Evolutionary conservation across 163 green algal species (phyloP), one percentile per base, ranked within the genome.

Genomic region (Dunaliella salina): DNA sequence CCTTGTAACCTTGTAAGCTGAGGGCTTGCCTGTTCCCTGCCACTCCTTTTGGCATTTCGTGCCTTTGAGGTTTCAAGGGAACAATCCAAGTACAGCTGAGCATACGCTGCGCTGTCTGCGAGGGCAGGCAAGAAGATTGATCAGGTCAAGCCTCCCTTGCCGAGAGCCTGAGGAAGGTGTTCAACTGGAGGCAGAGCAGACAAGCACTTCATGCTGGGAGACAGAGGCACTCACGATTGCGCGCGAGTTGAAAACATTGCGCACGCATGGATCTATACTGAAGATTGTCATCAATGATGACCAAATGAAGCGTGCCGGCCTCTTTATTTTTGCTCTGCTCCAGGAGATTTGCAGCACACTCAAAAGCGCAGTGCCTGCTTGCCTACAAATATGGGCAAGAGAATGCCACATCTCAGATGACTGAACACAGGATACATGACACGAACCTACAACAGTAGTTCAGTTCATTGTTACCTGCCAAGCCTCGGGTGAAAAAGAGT

Each of bases 231-330:
- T 13, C 32, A 82, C 79, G 20, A 59, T 82, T 82, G 17, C 79
- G 79, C 1, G 79, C 79, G 17, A 82, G 32, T 33, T 82, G 79
- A 26, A 35, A 82, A 33, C 79, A 82, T 24, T 82, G 32, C 8
- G n/a, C 40, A 24, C 79, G 79, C 79, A 82, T 82, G 11, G 79
- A 82, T 24, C 79, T 35, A 11, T 82, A 82, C 1, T 82, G 79
- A 15, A 59, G 79, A 24, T 82, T 82, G 32, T 82, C 79, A 50
- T 82, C 79, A 0, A 82, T 33, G 22, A 82, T 17, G 32, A 82
- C 25, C 30, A 82, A 33, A 1, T 45, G 79, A 12, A 57, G 25
- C 32, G 30, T 29, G 79, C 20, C 79, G 13, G 33, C 24, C 22
- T 30, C 15, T 30, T 30, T 33, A 82, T 22, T 29, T 24, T 1